Evolutionary conservation across 768 basidiomycete genomes (phyloP).

Genomic region (Podaxis sp.): DNA sequence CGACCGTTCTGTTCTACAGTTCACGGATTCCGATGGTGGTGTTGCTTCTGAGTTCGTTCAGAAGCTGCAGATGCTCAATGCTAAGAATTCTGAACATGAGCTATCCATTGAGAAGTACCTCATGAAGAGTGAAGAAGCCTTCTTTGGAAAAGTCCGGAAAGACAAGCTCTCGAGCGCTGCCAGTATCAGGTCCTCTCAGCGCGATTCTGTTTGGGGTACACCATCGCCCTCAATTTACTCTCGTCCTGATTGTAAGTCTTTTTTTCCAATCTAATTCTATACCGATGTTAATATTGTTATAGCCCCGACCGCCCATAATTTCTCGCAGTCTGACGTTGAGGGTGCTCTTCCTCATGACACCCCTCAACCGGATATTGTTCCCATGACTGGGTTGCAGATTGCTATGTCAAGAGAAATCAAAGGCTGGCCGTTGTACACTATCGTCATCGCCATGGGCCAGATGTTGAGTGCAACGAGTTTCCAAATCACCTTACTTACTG

Average conservation of each 20-base stretch:
- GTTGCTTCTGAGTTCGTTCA: conserved; percentile 88
- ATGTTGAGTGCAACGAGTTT: conserved; percentile 92
- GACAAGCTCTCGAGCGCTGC: conserved; percentile 84
- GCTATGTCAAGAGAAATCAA: conserved; percentile 73
- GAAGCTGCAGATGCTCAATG: conserved; percentile 69
- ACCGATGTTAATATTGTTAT: not conserved
- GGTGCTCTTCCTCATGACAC: conserved; percentile 42
- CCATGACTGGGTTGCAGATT: conserved; percentile 85
- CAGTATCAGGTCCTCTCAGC: conserved; percentile 71
- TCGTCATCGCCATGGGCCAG: conserved; percentile 84
- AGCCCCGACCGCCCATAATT: conserved; percentile 52
- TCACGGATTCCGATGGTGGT: conserved; percentile 91
- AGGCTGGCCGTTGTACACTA: conserved; percentile 91
- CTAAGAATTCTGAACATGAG: conserved; percentile 88
- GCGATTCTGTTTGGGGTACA: conserved; percentile 81
- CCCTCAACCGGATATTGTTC: conserved; percentile 52
- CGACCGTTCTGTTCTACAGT: conserved; percentile 37
- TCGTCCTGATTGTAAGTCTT: conserved; percentile 67
- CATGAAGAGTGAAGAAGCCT: conserved; percentile 87
- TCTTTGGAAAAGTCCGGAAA: conserved; percentile 87
- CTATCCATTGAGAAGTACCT: conserved; percentile 90
- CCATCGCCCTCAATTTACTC: conserved; percentile 62
- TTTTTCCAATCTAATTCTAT: not conserved
- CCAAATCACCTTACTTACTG: conserved; percentile 88
- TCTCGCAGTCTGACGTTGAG: conserved; percentile 39